phyloP scores from a whole-genome alignment of 345 rosid genomes.

The Linum tenue region DNA sequence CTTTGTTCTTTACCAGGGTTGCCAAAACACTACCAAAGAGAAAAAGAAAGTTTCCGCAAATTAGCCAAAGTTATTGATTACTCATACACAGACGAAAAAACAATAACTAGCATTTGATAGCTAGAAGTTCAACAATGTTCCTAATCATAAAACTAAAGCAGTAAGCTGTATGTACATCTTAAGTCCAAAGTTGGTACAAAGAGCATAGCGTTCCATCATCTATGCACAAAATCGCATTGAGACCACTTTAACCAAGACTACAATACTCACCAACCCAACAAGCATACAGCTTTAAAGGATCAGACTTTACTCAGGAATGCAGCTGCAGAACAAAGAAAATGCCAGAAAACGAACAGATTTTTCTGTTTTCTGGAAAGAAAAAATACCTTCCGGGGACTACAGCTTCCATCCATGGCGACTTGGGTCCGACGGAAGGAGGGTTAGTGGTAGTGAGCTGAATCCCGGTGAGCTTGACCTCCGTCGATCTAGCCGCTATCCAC shows the following conservation, averaged over 20 bases:
- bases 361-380: background rate
- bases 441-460: constrained; percentile 67
- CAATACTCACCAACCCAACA: background rate
- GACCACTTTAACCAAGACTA: too few species aligned
- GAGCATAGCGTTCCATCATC: background rate
- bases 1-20: constrained; percentile 69
- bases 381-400: constrained; percentile 89
- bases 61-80: background rate
- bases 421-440: constrained; percentile 43
- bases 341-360: background rate
- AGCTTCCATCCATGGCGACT: constrained; percentile 77
- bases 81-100: too few species aligned
- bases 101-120: too few species aligned
- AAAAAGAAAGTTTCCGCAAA: background rate
- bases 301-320: background rate
- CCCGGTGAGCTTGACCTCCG: constrained; percentile 57
- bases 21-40: constrained; percentile 59
- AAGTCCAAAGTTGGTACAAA: too few species aligned
- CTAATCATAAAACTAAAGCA: too few species aligned
- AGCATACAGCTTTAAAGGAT: background rate
- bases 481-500: constrained; percentile 91
- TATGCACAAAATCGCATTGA: background rate
- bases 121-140: too few species aligned
- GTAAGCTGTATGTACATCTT: too few species aligned
- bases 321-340: background rate